Evolutionary conservation across 2,329 filamentous ascomycete species (phyloP).

Genomic region (Calonectria multiphialidica): DNA sequence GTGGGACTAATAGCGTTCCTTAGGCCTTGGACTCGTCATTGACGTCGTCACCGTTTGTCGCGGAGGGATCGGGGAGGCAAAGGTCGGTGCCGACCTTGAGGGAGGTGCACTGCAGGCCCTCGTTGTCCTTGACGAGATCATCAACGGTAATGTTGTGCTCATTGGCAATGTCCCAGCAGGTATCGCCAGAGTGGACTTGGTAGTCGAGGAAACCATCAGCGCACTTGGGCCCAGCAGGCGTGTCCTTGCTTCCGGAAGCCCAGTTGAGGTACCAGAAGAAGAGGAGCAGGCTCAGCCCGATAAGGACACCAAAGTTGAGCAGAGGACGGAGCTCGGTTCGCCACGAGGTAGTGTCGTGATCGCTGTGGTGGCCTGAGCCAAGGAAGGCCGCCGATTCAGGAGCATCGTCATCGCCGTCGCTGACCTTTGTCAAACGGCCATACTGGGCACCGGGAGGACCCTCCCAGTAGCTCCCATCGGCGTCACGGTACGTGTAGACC

Average conservation of each 20-base stretch:
- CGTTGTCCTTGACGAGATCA: slow-evolving; percentile 59
- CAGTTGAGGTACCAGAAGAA: slow-evolving; percentile 62
- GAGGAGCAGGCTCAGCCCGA: slow-evolving; percentile 62
- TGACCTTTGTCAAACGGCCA: slow-evolving; percentile 58
- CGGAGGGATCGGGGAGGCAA: slow-evolving; percentile 54
- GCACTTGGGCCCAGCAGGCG: slow-evolving; percentile 41
- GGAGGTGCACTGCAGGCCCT: slow-evolving; percentile 60
- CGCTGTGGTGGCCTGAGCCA: slow-evolving; percentile 35
- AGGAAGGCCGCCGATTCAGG: slow-evolving; percentile 48
- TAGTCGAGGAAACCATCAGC: slow-evolving; percentile 49
- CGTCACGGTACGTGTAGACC: slow-evolving; percentile 64
- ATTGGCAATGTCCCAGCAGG: slow-evolving; percentile 66
- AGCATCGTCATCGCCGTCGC: slow-evolving; percentile 40
- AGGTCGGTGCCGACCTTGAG: slow-evolving; percentile 56
- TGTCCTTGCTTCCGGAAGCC: slow-evolving; percentile 34
- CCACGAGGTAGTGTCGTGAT: slow-evolving; percentile 54
- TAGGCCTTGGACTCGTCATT: slow-evolving; percentile 7
- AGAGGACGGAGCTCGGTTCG: slow-evolving; percentile 66
- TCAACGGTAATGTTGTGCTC: slow-evolving; percentile 56
- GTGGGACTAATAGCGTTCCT: neutral
- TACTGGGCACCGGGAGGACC: slow-evolving; percentile 63
- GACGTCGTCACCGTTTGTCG: slow-evolving; percentile 3
- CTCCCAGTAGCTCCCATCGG: slow-evolving; percentile 62
- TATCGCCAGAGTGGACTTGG: slow-evolving; percentile 59
- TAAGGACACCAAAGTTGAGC: slow-evolving; percentile 68